phyloP scores from a whole-genome alignment of 140 eudicot species.

The Eryngium alpinum region DNA sequence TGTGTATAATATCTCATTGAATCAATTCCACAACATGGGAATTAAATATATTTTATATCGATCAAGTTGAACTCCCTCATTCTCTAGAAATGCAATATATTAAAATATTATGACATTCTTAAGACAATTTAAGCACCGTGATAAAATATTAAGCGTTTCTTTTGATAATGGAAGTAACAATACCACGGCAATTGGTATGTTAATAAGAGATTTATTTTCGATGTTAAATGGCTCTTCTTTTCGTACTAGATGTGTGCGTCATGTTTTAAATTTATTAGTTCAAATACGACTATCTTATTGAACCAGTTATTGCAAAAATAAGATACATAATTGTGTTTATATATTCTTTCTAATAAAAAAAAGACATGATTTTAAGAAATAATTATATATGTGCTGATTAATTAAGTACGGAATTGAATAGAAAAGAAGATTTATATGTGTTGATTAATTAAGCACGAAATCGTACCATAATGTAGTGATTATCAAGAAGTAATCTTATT shows the following conservation, averaged over 20 bases:
- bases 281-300: not conserved
- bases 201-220: not conserved
- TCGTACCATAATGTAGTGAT: too few species aligned
- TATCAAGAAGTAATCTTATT: too few species aligned
- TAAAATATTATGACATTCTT: not conserved
- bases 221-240: conserved; percentile 2
- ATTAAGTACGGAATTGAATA: too few species aligned
- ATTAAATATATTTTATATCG: not conserved
- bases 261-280: conserved; percentile 18
- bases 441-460: too few species aligned
- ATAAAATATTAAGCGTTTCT: conserved; percentile 11
- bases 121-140: not conserved
- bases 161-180: not conserved
- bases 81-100: not conserved
- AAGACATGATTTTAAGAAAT: too few species aligned
- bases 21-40: conserved; percentile 21
- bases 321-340: too few species aligned
- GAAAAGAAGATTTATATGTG: too few species aligned
- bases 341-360: too few species aligned
- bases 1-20: conserved; percentile 12
- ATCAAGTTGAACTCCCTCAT: not conserved
- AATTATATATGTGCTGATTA: too few species aligned
- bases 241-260: conserved; percentile 4
- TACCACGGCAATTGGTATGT: not conserved
- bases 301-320: too few species aligned